These are phyloP conservation scores for Brettanomyces naardenensis DNA, from an alignment of 805 yeast species.

Conservation along the genomic window DNA sequence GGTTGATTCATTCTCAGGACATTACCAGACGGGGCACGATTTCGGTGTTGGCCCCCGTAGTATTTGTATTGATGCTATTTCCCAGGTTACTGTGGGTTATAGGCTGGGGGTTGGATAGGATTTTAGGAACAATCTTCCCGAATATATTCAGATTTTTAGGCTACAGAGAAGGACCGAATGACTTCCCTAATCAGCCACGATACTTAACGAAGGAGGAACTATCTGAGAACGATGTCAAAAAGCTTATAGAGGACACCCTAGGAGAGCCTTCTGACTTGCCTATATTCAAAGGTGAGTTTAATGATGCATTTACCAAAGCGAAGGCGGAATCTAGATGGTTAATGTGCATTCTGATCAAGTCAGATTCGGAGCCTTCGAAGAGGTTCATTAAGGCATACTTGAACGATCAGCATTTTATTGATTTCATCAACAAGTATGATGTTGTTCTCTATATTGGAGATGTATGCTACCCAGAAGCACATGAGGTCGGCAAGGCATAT, in stretches of 20 bases:
- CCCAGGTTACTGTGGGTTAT: constrained; percentile 44
- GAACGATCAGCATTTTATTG: constrained; percentile 35
- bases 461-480: constrained; percentile 55
- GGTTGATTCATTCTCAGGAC: constrained; percentile 10
- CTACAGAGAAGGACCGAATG: constrained; percentile 20
- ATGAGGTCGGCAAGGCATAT: constrained; percentile 53
- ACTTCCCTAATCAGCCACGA: constrained; percentile 25
- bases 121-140: constrained; percentile 30
- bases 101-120: constrained; percentile 29
- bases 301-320: constrained; percentile 32
- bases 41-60: constrained; percentile 27
- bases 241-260: constrained; percentile 12
- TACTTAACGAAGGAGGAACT: constrained; percentile 13
- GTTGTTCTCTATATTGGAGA: constrained; percentile 58
- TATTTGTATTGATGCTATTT: constrained; percentile 45
- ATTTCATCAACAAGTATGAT: constrained; percentile 32
- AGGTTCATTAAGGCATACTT: constrained; percentile 37
- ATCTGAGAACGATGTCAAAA: constrained; percentile 10
- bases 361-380: constrained; percentile 33
- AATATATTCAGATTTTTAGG: constrained; percentile 22
- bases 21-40: constrained; percentile 2
- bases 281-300: constrained; percentile 29
- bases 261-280: constrained; percentile 22
- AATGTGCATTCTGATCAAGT: constrained; percentile 44
- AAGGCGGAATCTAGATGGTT: constrained; percentile 40